Conservation (phyloP, 1,139 yeast genomes). For the Debaryomyces coudertii region DNA sequence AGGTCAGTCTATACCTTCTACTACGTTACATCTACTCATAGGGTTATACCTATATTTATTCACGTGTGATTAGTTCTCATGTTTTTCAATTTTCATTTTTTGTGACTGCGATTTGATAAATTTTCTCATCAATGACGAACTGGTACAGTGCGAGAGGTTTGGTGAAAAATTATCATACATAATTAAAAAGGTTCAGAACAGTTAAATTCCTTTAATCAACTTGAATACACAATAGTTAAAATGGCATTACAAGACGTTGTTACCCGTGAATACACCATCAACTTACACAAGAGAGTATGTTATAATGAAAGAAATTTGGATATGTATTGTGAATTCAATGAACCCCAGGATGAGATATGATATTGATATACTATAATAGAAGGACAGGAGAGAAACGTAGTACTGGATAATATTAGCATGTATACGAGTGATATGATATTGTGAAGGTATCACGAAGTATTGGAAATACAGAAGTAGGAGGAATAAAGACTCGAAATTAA, state of each 20-base stretch:
- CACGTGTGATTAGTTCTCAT: neutral
- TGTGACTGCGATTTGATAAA: conserved; percentile 9
- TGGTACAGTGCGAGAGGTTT: conserved; percentile 6
- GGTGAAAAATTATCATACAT: conserved; percentile 8
- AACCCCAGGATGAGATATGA: neutral
- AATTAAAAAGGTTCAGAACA: conserved; percentile 5
- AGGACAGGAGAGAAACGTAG: neutral
- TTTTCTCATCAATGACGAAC: conserved; percentile 6
- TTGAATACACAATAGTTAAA: conserved; percentile 35
- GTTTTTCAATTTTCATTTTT: neutral
- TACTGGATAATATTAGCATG: neutral
- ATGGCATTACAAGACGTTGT: conserved; percentile 99
- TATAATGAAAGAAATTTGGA: neutral
- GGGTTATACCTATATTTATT: neutral
- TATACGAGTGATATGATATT: too few relatives aligned
- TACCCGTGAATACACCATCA: conserved; percentile 99
- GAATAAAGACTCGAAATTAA: neutral
- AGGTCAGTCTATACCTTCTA: too few relatives aligned
- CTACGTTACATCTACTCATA: neutral
- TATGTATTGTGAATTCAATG: conserved; percentile 3
- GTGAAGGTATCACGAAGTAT: too few relatives aligned
- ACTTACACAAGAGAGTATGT: conserved; percentile 99
- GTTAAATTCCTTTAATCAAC: conserved; percentile 9
- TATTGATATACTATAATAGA: neutral
- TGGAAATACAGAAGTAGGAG: too few relatives aligned